phyloP scores from a whole-genome alignment of 1,284 basidiomycete species.

The Wallemia mellicola region DNA sequence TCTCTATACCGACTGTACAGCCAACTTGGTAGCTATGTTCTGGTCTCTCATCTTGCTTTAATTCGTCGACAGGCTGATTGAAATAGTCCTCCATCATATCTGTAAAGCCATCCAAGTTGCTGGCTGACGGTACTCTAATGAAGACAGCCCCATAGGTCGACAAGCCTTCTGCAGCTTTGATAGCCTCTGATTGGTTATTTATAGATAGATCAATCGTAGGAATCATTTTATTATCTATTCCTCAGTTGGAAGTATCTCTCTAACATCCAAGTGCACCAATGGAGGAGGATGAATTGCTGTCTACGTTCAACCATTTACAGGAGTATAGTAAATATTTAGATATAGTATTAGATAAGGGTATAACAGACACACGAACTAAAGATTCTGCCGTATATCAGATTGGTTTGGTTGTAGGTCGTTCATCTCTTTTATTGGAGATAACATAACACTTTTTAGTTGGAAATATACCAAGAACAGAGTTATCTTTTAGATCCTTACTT shows the following conservation, averaged over 20 bases:
- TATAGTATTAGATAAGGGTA: neutral
- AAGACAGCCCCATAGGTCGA: neutral
- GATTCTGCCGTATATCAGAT: neutral
- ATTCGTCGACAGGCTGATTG: neutral
- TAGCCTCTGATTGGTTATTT: neutral
- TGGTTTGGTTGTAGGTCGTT: neutral
- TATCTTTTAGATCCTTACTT: conserved; percentile 87
- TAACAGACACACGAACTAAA: neutral
- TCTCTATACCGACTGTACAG: neutral
- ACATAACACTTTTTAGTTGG: conserved; percentile 25
- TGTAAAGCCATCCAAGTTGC: neutral
- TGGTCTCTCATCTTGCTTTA: neutral
- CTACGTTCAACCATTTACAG: neutral
- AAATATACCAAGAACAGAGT: conserved; percentile 72
- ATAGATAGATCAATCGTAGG: neutral
- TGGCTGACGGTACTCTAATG: neutral
- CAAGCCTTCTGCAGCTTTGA: neutral
- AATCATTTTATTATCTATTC: neutral
- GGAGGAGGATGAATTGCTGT: neutral
- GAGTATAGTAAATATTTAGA: neutral
- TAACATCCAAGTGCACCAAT: neutral
- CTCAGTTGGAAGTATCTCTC: neutral
- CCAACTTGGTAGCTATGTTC: neutral
- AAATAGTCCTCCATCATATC: conserved; percentile 1
- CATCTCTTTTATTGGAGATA: neutral